Evolutionary conservation across 805 yeast genomes (phyloP), one percentile per base, ranked within the genome.

Genomic region (Grigorovia yakushimaensis): DNA sequence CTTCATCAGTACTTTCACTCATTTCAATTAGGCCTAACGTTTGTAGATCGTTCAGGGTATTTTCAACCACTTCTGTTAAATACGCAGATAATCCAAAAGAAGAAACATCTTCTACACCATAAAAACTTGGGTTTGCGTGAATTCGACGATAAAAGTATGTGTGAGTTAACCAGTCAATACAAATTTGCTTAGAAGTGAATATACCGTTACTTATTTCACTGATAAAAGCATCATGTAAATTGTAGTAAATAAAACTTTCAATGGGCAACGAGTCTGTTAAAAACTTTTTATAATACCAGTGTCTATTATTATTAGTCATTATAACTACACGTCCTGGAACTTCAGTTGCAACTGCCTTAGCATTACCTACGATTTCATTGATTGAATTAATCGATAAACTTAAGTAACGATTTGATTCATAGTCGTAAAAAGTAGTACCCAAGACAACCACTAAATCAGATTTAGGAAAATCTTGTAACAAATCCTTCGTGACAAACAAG

Each of bases 101-200:
- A 1, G 84, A 68, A 2, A 73, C 70, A 50, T 82, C 85, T 39
- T 70, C 70, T 7, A 87, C 75, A n/a, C 88, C 96, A 59, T 93
- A 93, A 60, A 76, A 93, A 49, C 93, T 79, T 3, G 98, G 97
- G 61, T 93, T 93, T 35, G 77, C 73, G 47, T 79, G 83, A 19
- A 93, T 61, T 44, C 98, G 72, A 52, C 94, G 72, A 65, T 87
- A 93, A 58, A 89, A 84, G 55, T 81, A 84, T 0, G 95, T 76
- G 60, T 77, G 86, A 0, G 96, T 84, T 33, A 93, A 59, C 94
- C 95, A 88, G 57, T 91, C 96, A 49, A 93, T 77, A 56, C 95
- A 86, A 54, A 84, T 93, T 56, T 89, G 96, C 58, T 84, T 79
- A 7, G 77, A 71, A 42, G 70, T 73, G 48, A 91, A 74, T 13